phyloP scores from a whole-genome alignment of 1,284 basidiomycete genomes.

The Neonothopanus nambi region DNA sequence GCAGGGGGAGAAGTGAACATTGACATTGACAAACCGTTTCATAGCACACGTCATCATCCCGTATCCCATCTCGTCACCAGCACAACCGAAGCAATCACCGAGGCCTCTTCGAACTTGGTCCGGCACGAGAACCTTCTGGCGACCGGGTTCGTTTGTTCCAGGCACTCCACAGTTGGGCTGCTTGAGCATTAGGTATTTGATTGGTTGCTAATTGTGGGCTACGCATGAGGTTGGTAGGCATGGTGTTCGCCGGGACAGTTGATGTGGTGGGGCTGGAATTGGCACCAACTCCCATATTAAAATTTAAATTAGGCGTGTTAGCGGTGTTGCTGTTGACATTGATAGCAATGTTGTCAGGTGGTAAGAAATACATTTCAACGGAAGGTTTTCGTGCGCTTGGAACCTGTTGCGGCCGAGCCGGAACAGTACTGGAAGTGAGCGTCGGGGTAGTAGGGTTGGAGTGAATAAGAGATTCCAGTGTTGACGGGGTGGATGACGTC shows the following conservation, averaged over 20 bases:
- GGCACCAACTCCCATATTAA: too few species aligned
- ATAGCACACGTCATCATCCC: too few species aligned
- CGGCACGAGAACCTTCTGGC: constrained; percentile 16
- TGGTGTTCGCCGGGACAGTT: too few species aligned
- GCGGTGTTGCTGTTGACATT: constrained; percentile 20
- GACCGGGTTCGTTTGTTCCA: constrained; percentile 26
- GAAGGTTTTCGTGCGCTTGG: constrained; percentile 34
- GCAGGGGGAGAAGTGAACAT: too few species aligned
- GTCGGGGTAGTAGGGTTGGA: constrained; percentile 60
- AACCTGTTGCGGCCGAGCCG: constrained; percentile 7
- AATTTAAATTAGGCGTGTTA: too few species aligned
- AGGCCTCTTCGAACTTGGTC: not conserved
- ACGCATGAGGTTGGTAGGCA: too few species aligned
- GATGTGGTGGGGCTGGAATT: too few species aligned
- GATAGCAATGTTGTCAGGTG: constrained; percentile 21
- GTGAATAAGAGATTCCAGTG: constrained; percentile 63
- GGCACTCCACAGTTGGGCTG: not conserved
- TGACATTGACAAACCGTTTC: too few species aligned
- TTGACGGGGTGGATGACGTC: constrained; percentile 36
- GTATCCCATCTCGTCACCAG: too few species aligned
- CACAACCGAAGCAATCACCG: not conserved
- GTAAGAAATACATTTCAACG: constrained; percentile 40
- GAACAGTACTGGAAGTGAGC: constrained; percentile 13
- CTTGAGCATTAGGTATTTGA: too few species aligned
- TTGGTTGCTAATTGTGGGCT: too few species aligned